Evolutionary conservation across 2,329 filamentous ascomycete genomes (phyloP).

Genomic region (Microsporum ferrugineum): DNA sequence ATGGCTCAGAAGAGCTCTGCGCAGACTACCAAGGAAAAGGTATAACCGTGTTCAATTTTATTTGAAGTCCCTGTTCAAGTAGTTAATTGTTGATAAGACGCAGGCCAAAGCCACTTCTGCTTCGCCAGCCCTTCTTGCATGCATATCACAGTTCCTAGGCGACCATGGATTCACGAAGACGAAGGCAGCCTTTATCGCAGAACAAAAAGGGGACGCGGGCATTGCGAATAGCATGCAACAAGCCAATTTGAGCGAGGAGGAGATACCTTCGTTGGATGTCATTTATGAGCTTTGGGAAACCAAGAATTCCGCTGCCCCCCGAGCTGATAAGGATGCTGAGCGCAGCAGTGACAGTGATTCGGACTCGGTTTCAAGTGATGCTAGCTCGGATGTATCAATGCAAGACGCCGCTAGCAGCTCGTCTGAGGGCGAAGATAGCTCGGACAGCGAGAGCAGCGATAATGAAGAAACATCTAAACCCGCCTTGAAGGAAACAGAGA

Average conservation of each 20-base stretch:
- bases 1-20: background rate
- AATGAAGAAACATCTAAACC: slow-evolving; percentile 13
- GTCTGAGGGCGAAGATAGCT: slow-evolving; percentile 37
- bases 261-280: slow-evolving; percentile 31
- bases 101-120: slow-evolving; percentile 16
- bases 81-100: background rate
- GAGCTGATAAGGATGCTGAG: slow-evolving; percentile 18
- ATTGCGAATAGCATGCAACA: slow-evolving; percentile 21
- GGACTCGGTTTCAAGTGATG: slow-evolving; percentile 28
- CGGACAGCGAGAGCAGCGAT: slow-evolving; percentile 40
- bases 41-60: background rate
- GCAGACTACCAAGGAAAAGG: background rate
- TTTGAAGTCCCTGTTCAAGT: background rate
- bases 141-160: slow-evolving; percentile 56
- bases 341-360: slow-evolving; percentile 19
- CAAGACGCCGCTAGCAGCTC: slow-evolving; percentile 27
- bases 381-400: slow-evolving; percentile 31
- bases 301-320: slow-evolving; percentile 10
- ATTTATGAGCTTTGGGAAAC: slow-evolving; percentile 27
- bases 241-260: slow-evolving; percentile 5
- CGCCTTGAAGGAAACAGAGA: slow-evolving; percentile 18
- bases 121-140: slow-evolving; percentile 52
- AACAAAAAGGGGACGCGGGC: slow-evolving; percentile 37
- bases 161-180: slow-evolving; percentile 54
- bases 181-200: slow-evolving; percentile 51